These are phyloP conservation scores for Cymbidium sinense DNA, from an alignment of 106 monocot genomes.

Conservation along the genomic window DNA sequence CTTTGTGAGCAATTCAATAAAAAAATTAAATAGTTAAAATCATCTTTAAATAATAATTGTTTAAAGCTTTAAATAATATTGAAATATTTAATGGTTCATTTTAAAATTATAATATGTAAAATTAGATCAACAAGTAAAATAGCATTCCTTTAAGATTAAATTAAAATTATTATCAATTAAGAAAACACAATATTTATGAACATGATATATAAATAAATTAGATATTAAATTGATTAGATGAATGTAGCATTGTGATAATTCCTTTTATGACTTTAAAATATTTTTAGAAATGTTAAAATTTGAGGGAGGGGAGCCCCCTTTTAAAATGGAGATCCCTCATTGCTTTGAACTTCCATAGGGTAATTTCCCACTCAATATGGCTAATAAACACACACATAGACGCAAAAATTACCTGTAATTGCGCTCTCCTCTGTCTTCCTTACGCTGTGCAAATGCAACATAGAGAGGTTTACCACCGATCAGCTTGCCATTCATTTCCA, in stretches of 20 bases:
- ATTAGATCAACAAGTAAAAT: too few species aligned
- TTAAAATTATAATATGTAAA: too few species aligned
- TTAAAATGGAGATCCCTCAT: neutral
- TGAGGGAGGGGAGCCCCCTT: neutral
- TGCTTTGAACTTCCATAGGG: neutral
- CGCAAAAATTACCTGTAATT: slow-evolving; percentile 53
- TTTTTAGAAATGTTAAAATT: neutral
- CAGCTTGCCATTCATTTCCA: slow-evolving; percentile 86
- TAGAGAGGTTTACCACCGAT: slow-evolving; percentile 74
- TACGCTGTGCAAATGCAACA: slow-evolving; percentile 82
- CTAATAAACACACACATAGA: neutral
- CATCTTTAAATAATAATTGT: too few species aligned
- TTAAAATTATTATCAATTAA: too few species aligned
- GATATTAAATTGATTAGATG: neutral
- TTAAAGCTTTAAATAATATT: too few species aligned
- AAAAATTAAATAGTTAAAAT: too few species aligned
- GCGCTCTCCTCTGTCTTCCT: slow-evolving; percentile 84
- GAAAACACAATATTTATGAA: too few species aligned
- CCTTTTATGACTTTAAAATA: neutral
- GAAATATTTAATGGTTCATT: too few species aligned
- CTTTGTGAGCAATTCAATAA: too few species aligned
- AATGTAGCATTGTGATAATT: neutral
- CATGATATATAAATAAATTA: neutral
- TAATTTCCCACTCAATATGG: neutral
- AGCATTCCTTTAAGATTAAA: too few species aligned